Evolutionary conservation across 495 filamentous ascomycete genomes (phyloP).

Genomic region (Hyaloscypha variabilis): DNA sequence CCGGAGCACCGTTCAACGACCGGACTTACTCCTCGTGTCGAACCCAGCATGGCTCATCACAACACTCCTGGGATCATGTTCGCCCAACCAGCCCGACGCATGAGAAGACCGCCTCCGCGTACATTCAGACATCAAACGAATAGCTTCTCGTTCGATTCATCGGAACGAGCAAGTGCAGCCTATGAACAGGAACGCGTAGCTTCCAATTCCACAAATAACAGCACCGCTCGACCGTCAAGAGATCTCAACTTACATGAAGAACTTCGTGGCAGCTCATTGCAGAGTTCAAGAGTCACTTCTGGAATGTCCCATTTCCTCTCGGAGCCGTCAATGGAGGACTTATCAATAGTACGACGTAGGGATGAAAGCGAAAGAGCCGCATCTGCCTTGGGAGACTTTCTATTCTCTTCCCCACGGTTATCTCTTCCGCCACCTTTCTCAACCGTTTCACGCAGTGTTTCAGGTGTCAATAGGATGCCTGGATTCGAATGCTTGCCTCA

Average conservation of each 20-base stretch:
- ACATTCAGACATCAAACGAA: conserved; percentile 31
- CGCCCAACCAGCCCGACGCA: conserved; percentile 27
- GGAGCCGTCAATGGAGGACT: conserved; percentile 15
- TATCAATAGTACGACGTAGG: no score
- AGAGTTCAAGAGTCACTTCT: conserved; percentile 27
- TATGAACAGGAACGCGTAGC: conserved; percentile 30
- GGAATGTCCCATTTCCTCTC: conserved; percentile 23
- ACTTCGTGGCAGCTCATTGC: conserved; percentile 25
- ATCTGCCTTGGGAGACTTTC: conserved; percentile 15
- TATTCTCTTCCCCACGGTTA: conserved; percentile 32
- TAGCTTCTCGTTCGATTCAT: conserved; percentile 34
- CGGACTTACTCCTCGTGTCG: conserved; percentile 26
- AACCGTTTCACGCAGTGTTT: conserved; percentile 48
- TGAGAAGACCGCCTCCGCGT: conserved; percentile 1
- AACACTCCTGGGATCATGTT: conserved; percentile 32
- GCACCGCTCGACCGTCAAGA: conserved; percentile 5
- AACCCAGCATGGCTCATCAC: conserved; percentile 19
- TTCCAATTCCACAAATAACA: conserved; percentile 19
- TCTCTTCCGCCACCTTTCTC: conserved; percentile 45
- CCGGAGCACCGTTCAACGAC: conserved; percentile 25
- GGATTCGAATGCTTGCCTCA: conserved; percentile 12
- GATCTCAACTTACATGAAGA: conserved; percentile 28
- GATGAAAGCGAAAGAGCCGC: conserved; percentile 1
- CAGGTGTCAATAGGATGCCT: conserved; percentile 52
- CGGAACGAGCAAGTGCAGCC: conserved; percentile 32